A percentile compares a stretch with the other conserved stretches of the same genome.
These are phyloP conservation scores for Psidium guajava DNA, from an alignment of 345 rosid species.

Conservation along the genomic window DNA sequence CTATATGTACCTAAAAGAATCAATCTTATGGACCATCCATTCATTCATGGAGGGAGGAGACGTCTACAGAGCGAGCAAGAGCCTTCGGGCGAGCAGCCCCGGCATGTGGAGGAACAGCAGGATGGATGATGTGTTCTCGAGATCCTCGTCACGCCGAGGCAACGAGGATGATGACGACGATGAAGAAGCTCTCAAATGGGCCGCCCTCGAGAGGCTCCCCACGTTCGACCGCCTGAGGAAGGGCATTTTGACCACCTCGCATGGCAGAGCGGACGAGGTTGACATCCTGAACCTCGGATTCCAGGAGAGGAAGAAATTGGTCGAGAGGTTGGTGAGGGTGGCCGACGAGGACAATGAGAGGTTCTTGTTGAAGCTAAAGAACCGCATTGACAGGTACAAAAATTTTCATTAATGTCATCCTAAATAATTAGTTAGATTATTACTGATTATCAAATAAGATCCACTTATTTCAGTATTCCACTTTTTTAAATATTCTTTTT, in stretches of 20 bases:
- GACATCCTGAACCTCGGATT: slow-evolving; percentile 20
- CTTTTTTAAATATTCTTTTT: neutral
- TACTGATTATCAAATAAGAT: neutral
- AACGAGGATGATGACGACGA: slow-evolving; percentile 37
- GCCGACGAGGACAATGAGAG: slow-evolving; percentile 34
- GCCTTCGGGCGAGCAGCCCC: slow-evolving; percentile 8
- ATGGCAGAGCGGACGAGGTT: slow-evolving; percentile 14
- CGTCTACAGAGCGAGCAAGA: slow-evolving; percentile 5
- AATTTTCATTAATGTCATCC: neutral
- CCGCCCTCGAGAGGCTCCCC: slow-evolving; percentile 49
- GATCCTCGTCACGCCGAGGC: slow-evolving; percentile 15
- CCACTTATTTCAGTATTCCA: neutral
- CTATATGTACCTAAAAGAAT: neutral
- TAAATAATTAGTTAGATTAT: neutral
- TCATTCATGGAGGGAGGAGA: slow-evolving; percentile 7
- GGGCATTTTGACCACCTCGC: slow-evolving; percentile 19
- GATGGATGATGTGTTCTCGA: slow-evolving; percentile 17
- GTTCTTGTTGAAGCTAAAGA: slow-evolving; percentile 16
- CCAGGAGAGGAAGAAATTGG: slow-evolving; percentile 19
- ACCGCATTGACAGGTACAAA: neutral
- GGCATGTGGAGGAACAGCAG: slow-evolving; percentile 10
- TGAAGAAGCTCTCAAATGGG: slow-evolving; percentile 50
- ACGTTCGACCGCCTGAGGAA: slow-evolving; percentile 35
- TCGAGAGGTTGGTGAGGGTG: slow-evolving; percentile 24
- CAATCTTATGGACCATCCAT: neutral